These are phyloP conservation scores for Drechslerella dactyloides DNA, from an alignment of 2,329 filamentous ascomycete genomes.

Conservation along the genomic window DNA sequence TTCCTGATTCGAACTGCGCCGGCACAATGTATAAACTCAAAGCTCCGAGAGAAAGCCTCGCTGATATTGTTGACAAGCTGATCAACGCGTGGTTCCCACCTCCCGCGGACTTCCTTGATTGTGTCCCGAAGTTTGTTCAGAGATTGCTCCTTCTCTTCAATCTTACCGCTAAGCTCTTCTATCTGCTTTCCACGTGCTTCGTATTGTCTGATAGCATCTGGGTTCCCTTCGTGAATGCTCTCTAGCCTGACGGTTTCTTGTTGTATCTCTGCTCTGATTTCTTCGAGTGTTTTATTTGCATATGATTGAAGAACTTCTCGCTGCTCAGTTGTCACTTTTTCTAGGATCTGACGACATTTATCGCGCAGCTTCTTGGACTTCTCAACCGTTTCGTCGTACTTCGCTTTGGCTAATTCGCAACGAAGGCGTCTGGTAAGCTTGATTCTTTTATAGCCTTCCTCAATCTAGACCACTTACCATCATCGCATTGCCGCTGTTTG, in stretches of 20 bases:
- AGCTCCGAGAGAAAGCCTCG: constrained; percentile 89
- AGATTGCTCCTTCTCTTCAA: constrained; percentile 64
- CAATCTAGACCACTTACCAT: constrained; percentile 29
- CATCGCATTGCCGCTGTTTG: constrained; percentile 50
- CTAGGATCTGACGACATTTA: constrained; percentile 22
- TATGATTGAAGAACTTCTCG: constrained; percentile 60
- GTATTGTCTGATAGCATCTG: constrained; percentile 76
- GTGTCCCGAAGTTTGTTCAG: constrained; percentile 65
- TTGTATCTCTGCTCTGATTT: constrained; percentile 75
- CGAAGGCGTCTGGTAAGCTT: not conserved
- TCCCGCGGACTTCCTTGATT: constrained; percentile 70
- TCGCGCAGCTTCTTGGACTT: constrained; percentile 9
- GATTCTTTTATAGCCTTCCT: constrained; percentile 32
- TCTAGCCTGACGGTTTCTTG: constrained; percentile 77
- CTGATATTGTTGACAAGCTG: constrained; percentile 79
- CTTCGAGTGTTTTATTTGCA: constrained; percentile 65
- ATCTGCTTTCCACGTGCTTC: constrained; percentile 76
- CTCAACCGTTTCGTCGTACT: constrained; percentile 5
- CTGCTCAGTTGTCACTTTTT: constrained; percentile 45
- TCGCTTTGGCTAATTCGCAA: constrained; percentile 9
- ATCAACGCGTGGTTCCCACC: constrained; percentile 87
- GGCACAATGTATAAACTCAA: constrained; percentile 90
- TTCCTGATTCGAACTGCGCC: constrained; percentile 89
- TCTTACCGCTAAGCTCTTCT: constrained; percentile 67
- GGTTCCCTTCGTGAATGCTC: constrained; percentile 78